phyloP scores from a whole-genome alignment of 2,329 filamentous ascomycete genomes.

The Venturiaceae sp. region DNA sequence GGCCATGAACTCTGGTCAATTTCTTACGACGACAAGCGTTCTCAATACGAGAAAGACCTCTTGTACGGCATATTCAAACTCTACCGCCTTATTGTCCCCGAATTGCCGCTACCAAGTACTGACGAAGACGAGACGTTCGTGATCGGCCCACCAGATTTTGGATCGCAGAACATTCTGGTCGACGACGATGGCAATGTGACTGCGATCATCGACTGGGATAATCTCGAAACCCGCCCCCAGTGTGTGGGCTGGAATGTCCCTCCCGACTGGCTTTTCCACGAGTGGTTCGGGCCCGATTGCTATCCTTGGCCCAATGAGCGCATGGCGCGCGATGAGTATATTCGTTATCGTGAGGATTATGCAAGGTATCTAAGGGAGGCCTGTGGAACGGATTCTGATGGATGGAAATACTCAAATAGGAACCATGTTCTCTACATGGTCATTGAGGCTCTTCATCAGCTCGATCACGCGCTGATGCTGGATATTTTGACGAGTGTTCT shows the following conservation, averaged over 20 bases:
- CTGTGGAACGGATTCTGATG: no score
- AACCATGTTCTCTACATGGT: no score
- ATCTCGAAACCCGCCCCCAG: neutral
- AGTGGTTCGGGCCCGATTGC: neutral
- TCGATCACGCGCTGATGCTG: no score
- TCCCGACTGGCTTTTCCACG: neutral
- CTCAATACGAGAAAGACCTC: neutral
- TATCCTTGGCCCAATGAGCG: neutral
- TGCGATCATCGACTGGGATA: conserved; percentile 12
- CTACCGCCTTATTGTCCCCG: neutral
- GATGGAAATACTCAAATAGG: no score
- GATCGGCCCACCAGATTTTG: conserved; percentile 2
- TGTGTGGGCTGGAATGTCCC: neutral
- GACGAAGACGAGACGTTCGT: neutral
- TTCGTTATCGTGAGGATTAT: neutral
- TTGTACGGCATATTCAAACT: neutral
- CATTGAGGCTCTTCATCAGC: no score
- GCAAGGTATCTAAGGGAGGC: neutral
- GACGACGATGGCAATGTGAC: conserved; percentile 12
- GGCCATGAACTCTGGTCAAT: no score
- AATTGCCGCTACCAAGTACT: neutral
- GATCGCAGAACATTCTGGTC: conserved; percentile 13
- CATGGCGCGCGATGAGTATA: neutral
- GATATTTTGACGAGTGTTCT: no score
- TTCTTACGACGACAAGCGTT: neutral